Conservation (phyloP, 2,329 filamentous ascomycete genomes). For the Trichoderma simmonsii region DNA sequence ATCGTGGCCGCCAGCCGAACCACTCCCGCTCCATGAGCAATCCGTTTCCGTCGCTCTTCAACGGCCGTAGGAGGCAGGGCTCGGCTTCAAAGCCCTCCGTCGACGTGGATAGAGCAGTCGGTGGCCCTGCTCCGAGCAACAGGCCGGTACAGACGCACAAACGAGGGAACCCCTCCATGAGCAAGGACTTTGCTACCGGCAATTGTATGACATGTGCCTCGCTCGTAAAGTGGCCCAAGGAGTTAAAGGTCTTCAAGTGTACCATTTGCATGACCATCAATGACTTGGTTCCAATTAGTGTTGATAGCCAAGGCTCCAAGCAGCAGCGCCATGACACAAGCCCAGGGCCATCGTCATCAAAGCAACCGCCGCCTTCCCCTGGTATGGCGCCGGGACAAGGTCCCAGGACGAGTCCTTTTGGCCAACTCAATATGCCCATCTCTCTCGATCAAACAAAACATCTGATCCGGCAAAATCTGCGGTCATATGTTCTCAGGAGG, state of each 20-base stretch:
- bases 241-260: conserved; percentile 73
- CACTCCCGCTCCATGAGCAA: conserved; percentile 68
- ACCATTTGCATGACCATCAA: conserved; percentile 83
- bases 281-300: conserved; percentile 52
- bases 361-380: background rate
- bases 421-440: conserved; percentile 29
- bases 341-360: conserved; percentile 10
- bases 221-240: conserved; percentile 73
- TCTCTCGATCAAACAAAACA: conserved; percentile 35
- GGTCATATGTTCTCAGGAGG: conserved; percentile 30
- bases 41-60: conserved; percentile 71
- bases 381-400: conserved; percentile 15
- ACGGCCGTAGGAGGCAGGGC: conserved; percentile 52
- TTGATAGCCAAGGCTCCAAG: conserved; percentile 25
- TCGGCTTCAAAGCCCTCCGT: conserved; percentile 34
- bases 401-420: conserved; percentile 11
- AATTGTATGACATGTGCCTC: conserved; percentile 85
- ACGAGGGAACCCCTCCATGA: conserved; percentile 34
- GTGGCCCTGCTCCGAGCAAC: conserved; percentile 25
- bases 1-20: conserved; percentile 21
- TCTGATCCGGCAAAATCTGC: conserved; percentile 35
- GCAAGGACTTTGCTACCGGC: conserved; percentile 63
- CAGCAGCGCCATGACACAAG: conserved; percentile 25
- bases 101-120: conserved; percentile 32
- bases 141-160: conserved; percentile 27